Conservation (phyloP, 306 rosid genomes). For the Begonia peltatifolia region DNA sequence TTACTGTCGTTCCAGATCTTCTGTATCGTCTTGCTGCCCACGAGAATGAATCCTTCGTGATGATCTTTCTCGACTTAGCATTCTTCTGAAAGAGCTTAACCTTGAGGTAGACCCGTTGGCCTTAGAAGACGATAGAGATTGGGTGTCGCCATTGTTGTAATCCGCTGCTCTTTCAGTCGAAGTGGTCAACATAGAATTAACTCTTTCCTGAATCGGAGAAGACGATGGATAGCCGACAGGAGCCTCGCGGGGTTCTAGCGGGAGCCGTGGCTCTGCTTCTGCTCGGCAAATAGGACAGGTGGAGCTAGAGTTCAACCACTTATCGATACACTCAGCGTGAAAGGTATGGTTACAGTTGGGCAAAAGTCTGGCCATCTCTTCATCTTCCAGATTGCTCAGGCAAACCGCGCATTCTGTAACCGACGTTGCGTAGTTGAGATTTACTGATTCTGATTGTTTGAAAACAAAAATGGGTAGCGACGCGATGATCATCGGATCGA, state of each 20-base stretch:
- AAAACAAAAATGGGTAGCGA: constrained; percentile 28
- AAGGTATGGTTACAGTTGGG: constrained; percentile 42
- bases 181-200: background rate
- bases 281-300: constrained; percentile 27
- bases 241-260: constrained; percentile 4
- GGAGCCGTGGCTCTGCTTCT: constrained; percentile 11
- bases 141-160: no score
- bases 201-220: constrained; percentile 6
- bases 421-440: constrained; percentile 2
- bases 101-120: constrained; percentile 10
- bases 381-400: constrained; percentile 20
- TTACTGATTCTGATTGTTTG: constrained; percentile 15
- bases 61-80: constrained; percentile 13
- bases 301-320: constrained; percentile 29
- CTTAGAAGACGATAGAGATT: background rate
- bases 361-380: constrained; percentile 19
- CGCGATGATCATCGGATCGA: constrained; percentile 22
- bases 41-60: constrained; percentile 8
- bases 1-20: constrained; percentile 8
- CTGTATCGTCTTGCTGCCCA: background rate
- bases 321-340: constrained; percentile 44
- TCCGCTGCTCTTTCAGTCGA: background rate
- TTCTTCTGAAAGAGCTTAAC: constrained; percentile 11
- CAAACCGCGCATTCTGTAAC: constrained; percentile 38
- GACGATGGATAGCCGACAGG: constrained; percentile 9